A percentile compares a stretch with the other conserved stretches of the same genome.
phyloP scores from a whole-genome alignment of 768 basidiomycete genomes.

The Calocybe indica region DNA sequence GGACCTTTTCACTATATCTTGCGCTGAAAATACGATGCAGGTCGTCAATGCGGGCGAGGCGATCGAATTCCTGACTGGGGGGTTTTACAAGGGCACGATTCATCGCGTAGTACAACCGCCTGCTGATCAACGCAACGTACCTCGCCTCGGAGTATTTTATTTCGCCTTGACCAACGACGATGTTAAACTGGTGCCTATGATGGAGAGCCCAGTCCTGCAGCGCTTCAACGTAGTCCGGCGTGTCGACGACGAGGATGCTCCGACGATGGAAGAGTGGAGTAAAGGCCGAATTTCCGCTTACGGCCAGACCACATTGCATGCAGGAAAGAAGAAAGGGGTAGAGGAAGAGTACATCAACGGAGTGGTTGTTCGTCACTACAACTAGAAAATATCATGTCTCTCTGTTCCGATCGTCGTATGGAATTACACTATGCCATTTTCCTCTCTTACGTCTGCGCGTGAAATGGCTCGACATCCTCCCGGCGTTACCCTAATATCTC shows the following conservation, averaged over 20 bases:
- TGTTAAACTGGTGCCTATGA: slow-evolving; percentile 37
- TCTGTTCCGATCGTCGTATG: no score
- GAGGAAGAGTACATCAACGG: slow-evolving; percentile 54
- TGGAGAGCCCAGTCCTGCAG: slow-evolving; percentile 44
- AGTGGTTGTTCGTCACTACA: slow-evolving; percentile 52
- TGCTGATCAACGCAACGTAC: slow-evolving; percentile 39
- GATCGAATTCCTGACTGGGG: slow-evolving; percentile 54
- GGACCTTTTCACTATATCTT: not conserved
- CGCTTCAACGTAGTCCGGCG: slow-evolving; percentile 31
- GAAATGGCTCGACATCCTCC: no score
- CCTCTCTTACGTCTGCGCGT: no score
- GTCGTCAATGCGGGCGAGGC: slow-evolving; percentile 57
- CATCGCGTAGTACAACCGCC: slow-evolving; percentile 60
- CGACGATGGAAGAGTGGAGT: slow-evolving; percentile 49
- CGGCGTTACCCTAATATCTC: slow-evolving; percentile 29
- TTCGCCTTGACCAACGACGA: slow-evolving; percentile 49
- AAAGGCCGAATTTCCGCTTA: slow-evolving; percentile 45
- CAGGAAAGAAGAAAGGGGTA: slow-evolving; percentile 32
- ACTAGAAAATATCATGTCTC: slow-evolving; percentile 18
- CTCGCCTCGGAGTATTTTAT: slow-evolving; percentile 55
- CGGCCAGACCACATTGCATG: slow-evolving; percentile 39
- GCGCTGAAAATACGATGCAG: slow-evolving; percentile 18
- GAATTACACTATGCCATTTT: no score
- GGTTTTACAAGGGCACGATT: slow-evolving; percentile 51
- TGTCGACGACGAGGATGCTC: slow-evolving; percentile 33